Base-by-base conservation (phyloP, 306 rosid species). In the Gynostemma pentaphyllum region DNA sequence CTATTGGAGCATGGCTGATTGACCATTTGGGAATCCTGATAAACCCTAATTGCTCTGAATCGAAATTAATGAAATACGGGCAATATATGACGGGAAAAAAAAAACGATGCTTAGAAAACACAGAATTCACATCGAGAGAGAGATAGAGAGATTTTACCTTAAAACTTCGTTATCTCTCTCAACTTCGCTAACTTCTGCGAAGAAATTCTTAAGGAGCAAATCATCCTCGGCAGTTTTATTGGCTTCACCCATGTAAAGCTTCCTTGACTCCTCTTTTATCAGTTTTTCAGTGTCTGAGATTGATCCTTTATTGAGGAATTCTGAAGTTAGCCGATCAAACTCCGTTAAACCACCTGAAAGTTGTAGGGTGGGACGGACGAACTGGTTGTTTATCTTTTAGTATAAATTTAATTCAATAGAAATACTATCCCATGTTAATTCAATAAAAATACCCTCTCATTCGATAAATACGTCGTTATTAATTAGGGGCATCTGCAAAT, bases 131-230 rank as follows among this genome's bases (percentile, higher is more conserved):
- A 3, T 13, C 64, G 5, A 70, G 12, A 22, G 16, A 52, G 61
- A 7, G 48, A 73, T 40, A 64, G 36, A 63, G 53, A 54, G 2
- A 79, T 5, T n/a, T n/a, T n/a, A 79, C 96, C 99, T 86, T 60
- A 53, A 10, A 74, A 86, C 99, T 80, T 92, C 94, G 82, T 92
- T 88, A 73, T 92, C 99, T 73, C 99, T 81, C 82, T 86, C 95
- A 26, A 88, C 99, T 86, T 88, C 96, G 86, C 99, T 81, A 63
- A 92, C 99, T 81, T 86, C 99, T 28, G 96, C 96, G 78, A 78
- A 88, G 87, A 88, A 92, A 68, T 63, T 84, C 78, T 88, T 88
- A 86, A 94, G 99, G 72, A 94, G 90, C 74, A 94, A 84, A 76
- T 88, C 99, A 12, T 79, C 90, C 29, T 81, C 85, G 68, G 72